These are phyloP conservation scores for Pluteus cervinus DNA, from an alignment of 768 basidiomycete genomes.

Conservation along the genomic window DNA sequence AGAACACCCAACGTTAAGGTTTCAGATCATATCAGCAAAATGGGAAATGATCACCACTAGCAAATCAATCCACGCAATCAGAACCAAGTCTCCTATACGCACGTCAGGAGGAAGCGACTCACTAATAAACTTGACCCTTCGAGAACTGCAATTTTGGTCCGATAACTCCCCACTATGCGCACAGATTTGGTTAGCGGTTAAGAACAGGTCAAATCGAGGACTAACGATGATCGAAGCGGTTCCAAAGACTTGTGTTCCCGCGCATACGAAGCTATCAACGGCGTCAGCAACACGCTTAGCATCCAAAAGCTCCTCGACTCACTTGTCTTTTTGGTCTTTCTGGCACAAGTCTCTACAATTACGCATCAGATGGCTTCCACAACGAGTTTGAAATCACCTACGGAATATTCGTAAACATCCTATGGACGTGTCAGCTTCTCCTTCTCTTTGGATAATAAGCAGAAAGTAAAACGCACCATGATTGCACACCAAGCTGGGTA, in stretches of 20 bases:
- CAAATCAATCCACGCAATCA: background rate
- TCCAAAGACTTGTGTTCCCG: slow-evolving; percentile 43
- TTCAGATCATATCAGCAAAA: slow-evolving; percentile 3
- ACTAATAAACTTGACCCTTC: slow-evolving; percentile 54
- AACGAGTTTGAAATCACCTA: slow-evolving; percentile 19
- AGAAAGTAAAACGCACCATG: slow-evolving; percentile 33
- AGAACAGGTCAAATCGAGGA: slow-evolving; percentile 5
- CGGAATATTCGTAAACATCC: slow-evolving; percentile 61
- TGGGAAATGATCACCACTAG: slow-evolving; percentile 13
- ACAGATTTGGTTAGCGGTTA: slow-evolving; percentile 8
- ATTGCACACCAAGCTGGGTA: slow-evolving; percentile 58
- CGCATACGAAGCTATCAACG: slow-evolving; percentile 43
- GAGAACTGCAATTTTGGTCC: slow-evolving; percentile 59
- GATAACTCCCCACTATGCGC: slow-evolving; percentile 53
- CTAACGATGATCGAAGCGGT: slow-evolving; percentile 56
- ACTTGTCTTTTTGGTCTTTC: slow-evolving; percentile 36
- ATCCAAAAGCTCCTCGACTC: slow-evolving; percentile 4
- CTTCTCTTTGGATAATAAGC: background rate
- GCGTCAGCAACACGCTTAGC: slow-evolving; percentile 4
- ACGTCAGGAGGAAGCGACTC: slow-evolving; percentile 14
- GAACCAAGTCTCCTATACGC: background rate
- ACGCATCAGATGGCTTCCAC: background rate
- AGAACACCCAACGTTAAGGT: background rate
- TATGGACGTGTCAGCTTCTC: slow-evolving; percentile 11
- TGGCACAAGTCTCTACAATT: slow-evolving; percentile 40